phyloP scores from a whole-genome alignment of 371 early-diverging fungal species.

The Nematocida major region DNA sequence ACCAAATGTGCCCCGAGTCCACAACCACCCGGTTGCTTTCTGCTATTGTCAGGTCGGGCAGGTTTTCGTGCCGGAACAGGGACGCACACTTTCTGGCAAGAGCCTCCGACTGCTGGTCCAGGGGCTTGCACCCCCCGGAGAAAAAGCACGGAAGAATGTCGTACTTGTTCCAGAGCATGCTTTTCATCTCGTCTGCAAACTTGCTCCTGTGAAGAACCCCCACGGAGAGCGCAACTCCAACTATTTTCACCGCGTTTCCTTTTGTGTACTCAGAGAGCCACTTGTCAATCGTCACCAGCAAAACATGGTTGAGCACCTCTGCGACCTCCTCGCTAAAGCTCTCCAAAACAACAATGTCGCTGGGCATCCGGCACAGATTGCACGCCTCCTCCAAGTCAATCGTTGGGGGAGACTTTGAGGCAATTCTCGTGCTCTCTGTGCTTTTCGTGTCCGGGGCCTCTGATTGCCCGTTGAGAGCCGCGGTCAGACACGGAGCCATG shows the following conservation, averaged over 20 bases:
- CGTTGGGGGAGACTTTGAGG: slow-evolving; percentile 3
- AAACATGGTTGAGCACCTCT: background rate
- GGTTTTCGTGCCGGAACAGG: slow-evolving; percentile 51
- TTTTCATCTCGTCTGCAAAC: slow-evolving; percentile 35
- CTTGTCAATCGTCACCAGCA: slow-evolving; percentile 23
- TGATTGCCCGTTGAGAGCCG: background rate
- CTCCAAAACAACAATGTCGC: background rate
- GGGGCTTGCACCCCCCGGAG: background rate
- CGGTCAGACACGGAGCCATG: background rate
- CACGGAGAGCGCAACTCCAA: slow-evolving; percentile 41
- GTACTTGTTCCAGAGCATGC: slow-evolving; percentile 45
- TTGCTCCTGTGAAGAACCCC: background rate
- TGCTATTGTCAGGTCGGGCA: slow-evolving; percentile 41
- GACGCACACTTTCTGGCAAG: slow-evolving; percentile 51
- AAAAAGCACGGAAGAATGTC: slow-evolving; percentile 54
- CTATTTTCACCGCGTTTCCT: slow-evolving; percentile 53
- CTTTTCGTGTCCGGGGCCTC: background rate
- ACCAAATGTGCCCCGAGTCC: slow-evolving; percentile 45
- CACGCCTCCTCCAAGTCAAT: background rate
- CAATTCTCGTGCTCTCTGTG: background rate
- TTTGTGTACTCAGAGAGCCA: slow-evolving; percentile 46
- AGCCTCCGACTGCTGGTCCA: slow-evolving; percentile 44
- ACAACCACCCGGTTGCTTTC: slow-evolving; percentile 47
- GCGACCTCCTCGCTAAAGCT: background rate
- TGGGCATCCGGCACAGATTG: background rate